phyloP scores from a whole-genome alignment of 352 stramenopile genomes.

The Globisporangium uncinulatum region DNA sequence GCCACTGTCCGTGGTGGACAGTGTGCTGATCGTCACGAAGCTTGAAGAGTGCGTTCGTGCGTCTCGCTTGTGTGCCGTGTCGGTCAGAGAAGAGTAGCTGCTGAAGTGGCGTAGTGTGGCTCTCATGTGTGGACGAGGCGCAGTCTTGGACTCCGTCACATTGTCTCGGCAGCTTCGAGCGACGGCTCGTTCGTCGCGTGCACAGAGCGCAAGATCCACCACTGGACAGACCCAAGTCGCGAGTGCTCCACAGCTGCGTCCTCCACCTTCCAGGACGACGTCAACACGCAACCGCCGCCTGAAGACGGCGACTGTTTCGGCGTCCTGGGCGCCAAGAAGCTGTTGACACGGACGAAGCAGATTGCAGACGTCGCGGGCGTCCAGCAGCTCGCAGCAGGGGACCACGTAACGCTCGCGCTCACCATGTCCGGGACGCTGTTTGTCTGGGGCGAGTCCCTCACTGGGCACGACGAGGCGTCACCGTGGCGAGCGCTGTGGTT shows the following conservation, averaged over 20 bases:
- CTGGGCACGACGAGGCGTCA: slow-evolving; percentile 8
- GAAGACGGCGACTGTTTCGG: slow-evolving; percentile 46
- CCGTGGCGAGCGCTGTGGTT: slow-evolving; percentile 14
- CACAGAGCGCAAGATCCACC: slow-evolving; percentile 31
- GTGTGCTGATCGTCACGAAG: slow-evolving; percentile 14
- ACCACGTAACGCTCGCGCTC: slow-evolving; percentile 30
- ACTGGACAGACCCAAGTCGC: slow-evolving; percentile 23
- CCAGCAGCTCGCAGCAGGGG: slow-evolving; percentile 28
- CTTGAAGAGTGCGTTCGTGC: slow-evolving; percentile 37
- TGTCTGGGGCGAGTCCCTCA: slow-evolving; percentile 20
- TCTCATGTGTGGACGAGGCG: background rate
- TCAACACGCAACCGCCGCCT: background rate
- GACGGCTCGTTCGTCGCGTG: slow-evolving; percentile 20
- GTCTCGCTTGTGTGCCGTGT: no score
- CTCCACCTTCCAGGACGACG: background rate
- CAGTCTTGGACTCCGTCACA: slow-evolving; percentile 34
- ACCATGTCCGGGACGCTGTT: slow-evolving; percentile 29
- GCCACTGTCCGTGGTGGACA: background rate
- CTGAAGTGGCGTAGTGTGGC: no score
- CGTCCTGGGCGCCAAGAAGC: slow-evolving; percentile 29
- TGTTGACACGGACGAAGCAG: slow-evolving; percentile 38
- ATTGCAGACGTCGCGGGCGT: slow-evolving; percentile 34
- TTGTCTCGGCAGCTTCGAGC: slow-evolving; percentile 17
- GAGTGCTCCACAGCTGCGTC: background rate
- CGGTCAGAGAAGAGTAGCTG: no score